Evolutionary conservation across 1,139 yeast species (phyloP).

Genomic region (Zhuliangozyma blackwelliae): DNA sequence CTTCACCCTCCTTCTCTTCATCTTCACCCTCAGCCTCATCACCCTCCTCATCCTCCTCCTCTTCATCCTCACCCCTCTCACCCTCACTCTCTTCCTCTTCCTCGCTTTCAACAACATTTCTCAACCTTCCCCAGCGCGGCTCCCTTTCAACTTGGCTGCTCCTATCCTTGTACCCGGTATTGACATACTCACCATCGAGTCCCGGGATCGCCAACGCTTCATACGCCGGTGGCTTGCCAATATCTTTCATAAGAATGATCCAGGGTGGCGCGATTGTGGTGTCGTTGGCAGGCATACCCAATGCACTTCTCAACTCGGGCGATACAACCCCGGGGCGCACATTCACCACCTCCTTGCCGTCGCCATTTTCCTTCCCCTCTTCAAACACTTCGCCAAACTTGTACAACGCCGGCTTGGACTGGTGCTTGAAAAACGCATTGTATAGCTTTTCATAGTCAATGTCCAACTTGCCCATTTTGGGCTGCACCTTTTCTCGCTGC

Average conservation of each 20-base stretch:
- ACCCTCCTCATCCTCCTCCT: constrained; percentile 15
- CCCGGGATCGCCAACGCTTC: constrained; percentile 59
- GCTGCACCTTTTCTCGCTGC: constrained; percentile 83
- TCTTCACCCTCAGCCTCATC: constrained; percentile 10
- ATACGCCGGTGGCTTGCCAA: constrained; percentile 88
- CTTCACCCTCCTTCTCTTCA: constrained; percentile 8
- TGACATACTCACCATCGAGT: constrained; percentile 38
- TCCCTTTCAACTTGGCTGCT: constrained; percentile 12
- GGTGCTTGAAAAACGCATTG: constrained; percentile 82
- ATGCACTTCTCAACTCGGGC: constrained; percentile 53
- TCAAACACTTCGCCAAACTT: constrained; percentile 74
- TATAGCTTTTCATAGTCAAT: constrained; percentile 79
- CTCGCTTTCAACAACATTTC: constrained; percentile 32
- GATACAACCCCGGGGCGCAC: constrained; percentile 71
- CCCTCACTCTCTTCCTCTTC: constrained; percentile 23
- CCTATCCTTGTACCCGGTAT: constrained; percentile 30
- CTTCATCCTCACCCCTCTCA: constrained; percentile 17
- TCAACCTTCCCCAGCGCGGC: constrained; percentile 40
- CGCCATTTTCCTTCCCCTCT: constrained; percentile 64
- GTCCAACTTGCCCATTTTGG: constrained; percentile 83
- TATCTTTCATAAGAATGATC: constrained; percentile 63
- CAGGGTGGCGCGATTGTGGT: constrained; percentile 67
- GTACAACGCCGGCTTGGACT: constrained; percentile 65
- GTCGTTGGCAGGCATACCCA: constrained; percentile 60
- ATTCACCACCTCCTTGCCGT: constrained; percentile 28